Evolutionary conservation across 2,329 filamentous ascomycete species (phyloP), one percentile per base, ranked within the genome.

Genomic region (Trichoderma citrinoviride): DNA sequence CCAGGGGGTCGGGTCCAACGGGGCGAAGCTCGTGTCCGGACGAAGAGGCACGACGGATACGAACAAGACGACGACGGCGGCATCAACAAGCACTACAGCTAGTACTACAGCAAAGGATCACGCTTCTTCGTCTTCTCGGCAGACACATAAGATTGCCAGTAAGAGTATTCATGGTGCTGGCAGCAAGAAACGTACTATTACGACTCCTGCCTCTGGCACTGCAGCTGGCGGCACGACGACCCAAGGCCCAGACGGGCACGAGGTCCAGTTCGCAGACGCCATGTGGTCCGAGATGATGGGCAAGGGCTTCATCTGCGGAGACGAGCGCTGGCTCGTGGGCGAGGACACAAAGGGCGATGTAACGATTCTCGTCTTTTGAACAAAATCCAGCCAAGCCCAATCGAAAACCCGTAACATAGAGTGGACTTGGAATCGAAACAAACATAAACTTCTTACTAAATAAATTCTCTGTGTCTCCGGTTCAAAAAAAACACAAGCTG

Each of bases 311-410:
- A 83, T 89, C 17, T 81, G 75, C 41, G 87, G 86, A 1, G 84
- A 87, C 66, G 86, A 89, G 73, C 75, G 84, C 62, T 88, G 85
- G 80, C 61, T 89, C n/a, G 73, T 89, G 12, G 86, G 87, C 0
- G 83, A 88, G 74, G 86, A 85, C 70, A 67, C 68, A 1, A 71
- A 77, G 8, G 79, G 82, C 37, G 78, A 80, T 66, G 72, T 89
- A 52, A 83, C 84, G 0, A 74, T 89, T 63, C 75, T 83, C 65
- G 73, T 80, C 62, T 88, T 89, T 66, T 81, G 70, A 76, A n/a
- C n/a, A 17, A 44, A 17, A 19, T 5, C 12, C 10, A 50, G 17
- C 14, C 5, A 29, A 29, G 27, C 7, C n/a, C n/a, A n/a, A n/a
- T n/a, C n/a, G n/a, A n/a, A n/a, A n/a, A n/a, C n/a, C n/a, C n/a